Evolutionary conservation across 768 basidiomycete species (phyloP).

Genomic region (Gymnopilus junonius): DNA sequence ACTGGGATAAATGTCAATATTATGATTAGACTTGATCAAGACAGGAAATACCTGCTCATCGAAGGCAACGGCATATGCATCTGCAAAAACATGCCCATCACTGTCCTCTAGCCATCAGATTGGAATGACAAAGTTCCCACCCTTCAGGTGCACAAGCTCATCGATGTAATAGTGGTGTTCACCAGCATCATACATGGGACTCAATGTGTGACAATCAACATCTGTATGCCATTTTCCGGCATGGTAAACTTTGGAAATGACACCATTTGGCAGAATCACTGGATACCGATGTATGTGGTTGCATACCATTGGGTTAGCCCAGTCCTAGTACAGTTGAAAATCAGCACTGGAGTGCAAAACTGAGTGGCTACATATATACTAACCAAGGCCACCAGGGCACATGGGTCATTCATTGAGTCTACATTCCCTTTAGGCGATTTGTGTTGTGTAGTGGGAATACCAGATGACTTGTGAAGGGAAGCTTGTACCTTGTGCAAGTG

Average conservation of each 20-base stretch:
- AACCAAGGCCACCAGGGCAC: constrained; percentile 29
- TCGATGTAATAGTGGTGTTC: constrained; percentile 20
- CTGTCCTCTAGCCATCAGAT: constrained; percentile 27
- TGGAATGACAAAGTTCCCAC: constrained; percentile 22
- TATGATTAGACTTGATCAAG: neutral
- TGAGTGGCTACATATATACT: neutral
- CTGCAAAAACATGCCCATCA: constrained; percentile 17
- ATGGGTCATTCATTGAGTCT: constrained; percentile 34
- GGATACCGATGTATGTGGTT: constrained; percentile 32
- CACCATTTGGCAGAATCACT: constrained; percentile 25
- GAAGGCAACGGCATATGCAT: constrained; percentile 13
- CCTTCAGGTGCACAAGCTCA: constrained; percentile 16
- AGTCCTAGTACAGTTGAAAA: constrained; percentile 27
- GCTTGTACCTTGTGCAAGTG: constrained; percentile 19
- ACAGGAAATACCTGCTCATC: neutral
- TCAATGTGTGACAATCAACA: constrained; percentile 26
- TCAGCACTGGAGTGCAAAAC: neutral
- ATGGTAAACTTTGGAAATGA: constrained; percentile 37
- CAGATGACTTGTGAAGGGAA: constrained; percentile 14
- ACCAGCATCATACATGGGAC: constrained; percentile 30
- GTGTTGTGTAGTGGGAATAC: constrained; percentile 22
- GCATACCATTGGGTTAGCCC: constrained; percentile 30
- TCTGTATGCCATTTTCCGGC: constrained; percentile 29
- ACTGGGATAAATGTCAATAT: neutral
- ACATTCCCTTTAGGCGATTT: constrained; percentile 31